Base-by-base conservation (phyloP, 257 asterid genomes). In the Verbascum thapsus region DNA sequence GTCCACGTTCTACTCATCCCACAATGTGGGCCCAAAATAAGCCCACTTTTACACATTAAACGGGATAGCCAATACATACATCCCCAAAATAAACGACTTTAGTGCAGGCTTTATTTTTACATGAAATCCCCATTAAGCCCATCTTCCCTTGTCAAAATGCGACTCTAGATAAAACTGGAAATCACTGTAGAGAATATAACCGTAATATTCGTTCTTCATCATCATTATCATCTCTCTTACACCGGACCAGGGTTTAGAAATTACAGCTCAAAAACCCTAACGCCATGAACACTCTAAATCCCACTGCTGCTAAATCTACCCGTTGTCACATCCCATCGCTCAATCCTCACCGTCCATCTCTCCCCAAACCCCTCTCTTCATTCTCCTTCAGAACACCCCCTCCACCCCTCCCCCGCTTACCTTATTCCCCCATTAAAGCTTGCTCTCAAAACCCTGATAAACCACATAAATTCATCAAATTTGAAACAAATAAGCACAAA, bases 221-320 rank as follows among this genome's bases (percentile, higher is more conserved):
- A n/a, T 15, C 55, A 9, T 12, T 19, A 12, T 10, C 32, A 26
- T 37, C 18, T 8, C 3, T 65, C 67, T n/a, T n/a, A n/a, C n/a
- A n/a, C n/a, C n/a, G n/a, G n/a, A 32, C n/a, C 26, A 50, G 74
- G 84, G 79, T 72, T 79, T 69, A 72, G 72, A 70, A 52, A 16
- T 10, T 48, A 48, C 30, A 48, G 9, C 1, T 30, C 67, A 40
- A 7, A 18, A 73, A 76, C 81, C 78, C 83, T 63, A 74, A 40
- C 76, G 42, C 74, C 75, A 82, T 82, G 88, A 72, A 72, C 58
- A 45, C 81, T 11, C 76, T 82, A 38, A 68, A 58, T 61, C 58
- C 42, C 58, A 17, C 75, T 57, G 71, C 81, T 18, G 69, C 71
- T 37, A 82, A 68, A 41, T 57, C 71, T 64, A 22, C 73, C 64